These are phyloP conservation scores for Exophiala oligosperma DNA, from an alignment of 2,329 filamentous ascomycete genomes.

Conservation along the genomic window DNA sequence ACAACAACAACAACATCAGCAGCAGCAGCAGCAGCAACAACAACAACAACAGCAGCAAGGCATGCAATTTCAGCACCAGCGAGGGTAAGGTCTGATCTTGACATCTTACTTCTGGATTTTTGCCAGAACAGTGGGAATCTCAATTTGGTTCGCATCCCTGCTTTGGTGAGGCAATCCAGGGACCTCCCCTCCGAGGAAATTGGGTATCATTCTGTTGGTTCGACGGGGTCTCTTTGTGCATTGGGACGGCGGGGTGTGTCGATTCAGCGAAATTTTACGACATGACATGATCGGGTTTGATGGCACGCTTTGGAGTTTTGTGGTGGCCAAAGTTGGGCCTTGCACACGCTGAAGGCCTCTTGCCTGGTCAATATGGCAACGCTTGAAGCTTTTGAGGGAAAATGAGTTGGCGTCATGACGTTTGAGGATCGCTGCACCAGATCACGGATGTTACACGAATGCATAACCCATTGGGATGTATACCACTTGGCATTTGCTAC, in stretches of 20 bases:
- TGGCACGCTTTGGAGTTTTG: not conserved
- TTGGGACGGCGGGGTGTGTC: not conserved
- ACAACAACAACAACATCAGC: slow-evolving; percentile 22
- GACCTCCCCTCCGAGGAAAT: not conserved
- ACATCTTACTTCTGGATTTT: not conserved
- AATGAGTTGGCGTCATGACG: no score
- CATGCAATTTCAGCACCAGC: slow-evolving; percentile 23
- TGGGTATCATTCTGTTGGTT: not conserved
- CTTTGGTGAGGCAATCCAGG: not conserved
- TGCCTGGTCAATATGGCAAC: no score
- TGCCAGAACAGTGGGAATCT: not conserved
- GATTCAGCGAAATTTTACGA: not conserved
- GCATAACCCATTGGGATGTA: no score
- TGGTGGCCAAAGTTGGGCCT: not conserved
- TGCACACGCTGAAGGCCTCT: not conserved
- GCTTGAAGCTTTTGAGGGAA: no score
- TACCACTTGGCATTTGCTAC: no score
- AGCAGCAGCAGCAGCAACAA: slow-evolving; percentile 23
- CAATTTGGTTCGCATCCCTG: not conserved
- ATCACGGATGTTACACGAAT: no score
- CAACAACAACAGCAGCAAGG: slow-evolving; percentile 22
- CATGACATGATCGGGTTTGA: not conserved
- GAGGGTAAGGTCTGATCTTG: not conserved
- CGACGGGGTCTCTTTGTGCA: not conserved
- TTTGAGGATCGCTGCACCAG: no score